Conservation (phyloP, 495 filamentous ascomycete species). For the Talaromyces nanjingensis region DNA sequence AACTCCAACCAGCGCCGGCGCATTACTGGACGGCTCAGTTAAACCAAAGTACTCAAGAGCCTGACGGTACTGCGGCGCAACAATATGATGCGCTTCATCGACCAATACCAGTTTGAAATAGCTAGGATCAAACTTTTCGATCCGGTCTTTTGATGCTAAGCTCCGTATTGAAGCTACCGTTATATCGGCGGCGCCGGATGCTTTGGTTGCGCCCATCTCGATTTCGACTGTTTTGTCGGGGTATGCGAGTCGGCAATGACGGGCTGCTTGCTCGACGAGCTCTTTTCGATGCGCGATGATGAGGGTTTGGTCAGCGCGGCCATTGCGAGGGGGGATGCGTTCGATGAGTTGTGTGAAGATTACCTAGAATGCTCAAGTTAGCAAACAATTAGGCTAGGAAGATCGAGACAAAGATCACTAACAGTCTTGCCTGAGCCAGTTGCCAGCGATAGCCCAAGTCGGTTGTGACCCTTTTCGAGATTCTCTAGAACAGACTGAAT, state of each 20-base stretch:
- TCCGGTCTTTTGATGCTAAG: slow-evolving; percentile 64
- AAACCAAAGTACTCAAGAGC: slow-evolving; percentile 71
- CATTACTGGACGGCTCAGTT: slow-evolving; percentile 36
- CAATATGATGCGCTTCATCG: slow-evolving; percentile 98
- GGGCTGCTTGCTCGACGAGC: slow-evolving; percentile 90
- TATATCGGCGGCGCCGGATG: slow-evolving; percentile 78
- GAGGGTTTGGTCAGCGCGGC: slow-evolving; percentile 65
- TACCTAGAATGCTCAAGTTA: slow-evolving; percentile 42
- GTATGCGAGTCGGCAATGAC: slow-evolving; percentile 74
- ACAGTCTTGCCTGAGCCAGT: slow-evolving; percentile 94
- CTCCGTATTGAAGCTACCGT: slow-evolving; percentile 88
- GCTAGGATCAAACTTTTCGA: slow-evolving; percentile 71
- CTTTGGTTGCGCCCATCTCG: slow-evolving; percentile 75
- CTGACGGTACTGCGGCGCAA: slow-evolving; percentile 68
- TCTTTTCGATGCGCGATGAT: slow-evolving; percentile 90
- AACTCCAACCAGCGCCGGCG: slow-evolving; percentile 78
- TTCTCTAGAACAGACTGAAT: slow-evolving; percentile 77
- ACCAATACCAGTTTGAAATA: slow-evolving; percentile 88
- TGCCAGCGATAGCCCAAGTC: slow-evolving; percentile 82
- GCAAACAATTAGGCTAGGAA: neutral
- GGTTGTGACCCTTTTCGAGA: slow-evolving; percentile 64
- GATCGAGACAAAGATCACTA: slow-evolving; percentile 13
- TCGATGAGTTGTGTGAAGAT: slow-evolving; percentile 95
- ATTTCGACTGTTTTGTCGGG: slow-evolving; percentile 74
- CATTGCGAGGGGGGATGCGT: slow-evolving; percentile 53